These are phyloP conservation scores for Ophiostoma tasmaniense DNA, from an alignment of 2,329 filamentous ascomycete species.

Conservation along the genomic window DNA sequence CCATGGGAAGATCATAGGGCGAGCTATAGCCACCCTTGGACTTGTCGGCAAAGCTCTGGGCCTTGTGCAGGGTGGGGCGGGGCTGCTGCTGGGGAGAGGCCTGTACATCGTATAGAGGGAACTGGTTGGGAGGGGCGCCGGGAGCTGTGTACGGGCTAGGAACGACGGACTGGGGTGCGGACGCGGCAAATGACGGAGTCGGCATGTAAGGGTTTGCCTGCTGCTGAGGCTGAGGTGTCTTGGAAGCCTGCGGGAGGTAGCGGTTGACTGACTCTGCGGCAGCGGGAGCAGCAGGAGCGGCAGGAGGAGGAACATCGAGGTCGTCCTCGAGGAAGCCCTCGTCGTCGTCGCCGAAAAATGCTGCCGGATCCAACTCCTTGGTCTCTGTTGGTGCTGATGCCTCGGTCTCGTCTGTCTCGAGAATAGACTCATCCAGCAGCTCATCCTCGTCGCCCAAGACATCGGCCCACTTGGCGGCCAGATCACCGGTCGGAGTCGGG, in stretches of 20 bases:
- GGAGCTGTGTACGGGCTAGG: slow-evolving; percentile 8
- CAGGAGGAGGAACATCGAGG: slow-evolving; percentile 31
- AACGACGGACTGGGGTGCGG: slow-evolving; percentile 1
- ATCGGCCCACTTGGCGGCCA: slow-evolving; percentile 76
- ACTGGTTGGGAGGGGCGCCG: slow-evolving; percentile 11
- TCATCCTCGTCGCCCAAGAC: slow-evolving; percentile 66
- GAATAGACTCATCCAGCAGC: slow-evolving; percentile 53
- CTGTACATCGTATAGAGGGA: slow-evolving; percentile 20
- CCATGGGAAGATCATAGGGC: slow-evolving; percentile 90
- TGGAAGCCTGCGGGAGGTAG: slow-evolving; percentile 18
- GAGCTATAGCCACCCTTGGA: slow-evolving; percentile 87
- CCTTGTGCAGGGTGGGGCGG: slow-evolving; percentile 31
- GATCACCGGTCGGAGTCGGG: slow-evolving; percentile 36
- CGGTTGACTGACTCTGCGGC: slow-evolving; percentile 6
- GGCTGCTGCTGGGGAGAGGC: slow-evolving; percentile 22
- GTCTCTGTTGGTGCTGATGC: slow-evolving; percentile 22
- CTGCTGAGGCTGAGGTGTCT: slow-evolving; percentile 5
- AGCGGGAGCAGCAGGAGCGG: neutral
- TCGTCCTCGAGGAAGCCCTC: slow-evolving; percentile 76
- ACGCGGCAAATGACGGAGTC: neutral
- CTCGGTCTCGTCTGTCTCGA: slow-evolving; percentile 22
- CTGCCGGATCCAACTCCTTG: slow-evolving; percentile 50
- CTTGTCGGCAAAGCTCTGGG: slow-evolving; percentile 83
- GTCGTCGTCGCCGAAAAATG: slow-evolving; percentile 73
- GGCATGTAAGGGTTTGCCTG: slow-evolving; percentile 20